phyloP scores from a whole-genome alignment of 805 yeast genomes.

The Lachancea meyersii region DNA sequence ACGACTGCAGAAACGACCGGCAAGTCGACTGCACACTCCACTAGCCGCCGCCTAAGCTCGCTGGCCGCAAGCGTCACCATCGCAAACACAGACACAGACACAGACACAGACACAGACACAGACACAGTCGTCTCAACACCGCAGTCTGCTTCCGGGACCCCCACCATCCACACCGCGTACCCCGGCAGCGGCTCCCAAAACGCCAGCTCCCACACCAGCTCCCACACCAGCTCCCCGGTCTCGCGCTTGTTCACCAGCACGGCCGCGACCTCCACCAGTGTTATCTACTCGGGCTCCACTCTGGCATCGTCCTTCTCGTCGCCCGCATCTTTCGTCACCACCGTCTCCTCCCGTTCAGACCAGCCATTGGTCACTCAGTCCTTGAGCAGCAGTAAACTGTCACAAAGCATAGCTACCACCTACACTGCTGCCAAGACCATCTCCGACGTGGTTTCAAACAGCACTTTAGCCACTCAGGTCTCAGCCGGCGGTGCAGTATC shows the following conservation, averaged over 20 bases:
- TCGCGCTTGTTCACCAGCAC: conserved; percentile 10
- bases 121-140: too few relatives aligned
- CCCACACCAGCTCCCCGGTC: conserved; percentile 5
- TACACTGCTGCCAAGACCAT: conserved; percentile 21
- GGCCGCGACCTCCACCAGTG: conserved; percentile 18
- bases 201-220: not conserved
- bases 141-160: not conserved
- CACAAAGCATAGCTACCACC: conserved; percentile 30
- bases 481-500: too few relatives aligned
- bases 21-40: not conserved
- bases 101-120: too few relatives aligned
- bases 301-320: conserved; percentile 10
- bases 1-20: not conserved
- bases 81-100: too few relatives aligned
- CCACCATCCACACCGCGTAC: not conserved
- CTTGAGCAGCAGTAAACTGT: conserved; percentile 26
- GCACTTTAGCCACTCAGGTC: too few relatives aligned
- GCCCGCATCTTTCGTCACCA: conserved; percentile 28
- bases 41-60: not conserved
- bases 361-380: conserved; percentile 31
- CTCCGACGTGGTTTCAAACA: not conserved
- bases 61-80: too few relatives aligned
- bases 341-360: conserved; percentile 24
- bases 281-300: conserved; percentile 12
- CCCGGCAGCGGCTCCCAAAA: not conserved